Evolutionary conservation across 176 grass and related monocot genomes (phyloP), one percentile per base, ranked within the genome.

Genomic region (Aegilops sharonensis): DNA sequence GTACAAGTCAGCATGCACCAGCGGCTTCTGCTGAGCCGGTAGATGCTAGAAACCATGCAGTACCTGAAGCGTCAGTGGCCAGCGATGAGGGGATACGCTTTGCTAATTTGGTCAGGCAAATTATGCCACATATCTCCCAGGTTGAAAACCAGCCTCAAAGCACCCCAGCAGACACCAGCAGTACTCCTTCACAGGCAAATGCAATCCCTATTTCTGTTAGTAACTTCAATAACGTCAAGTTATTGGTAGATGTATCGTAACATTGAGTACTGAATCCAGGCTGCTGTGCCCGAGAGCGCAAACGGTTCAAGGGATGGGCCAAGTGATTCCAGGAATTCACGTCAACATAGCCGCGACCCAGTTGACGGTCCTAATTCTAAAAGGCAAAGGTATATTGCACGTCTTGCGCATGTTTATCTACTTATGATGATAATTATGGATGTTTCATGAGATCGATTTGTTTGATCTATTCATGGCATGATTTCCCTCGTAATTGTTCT

Each of bases 91-190:
- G 90, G 27, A 18, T 96, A 65, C 87, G 62, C 68, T 99, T 99
- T 68, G 89, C 97, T 78, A 90, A 86, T 66, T 90, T 96, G 60
- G 87, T 99, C 52, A 83, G 83, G 20, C 85, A 99, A 72, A 87
- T 99, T 87, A 92, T 99, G 93, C 97, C 97, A 70, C 90, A 91
- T 79, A 91, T 99, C 78, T 89, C 92, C 91, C 84, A 92, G 75
- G 74, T 15, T 81, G 89, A 71, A 63, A 81, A 85, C 78, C 87
- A 87, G 57, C 39, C 72, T 70, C 82, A 79, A 80, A 85, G 78
- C 86, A 87, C 48, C 64, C 68, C 87, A 37, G 24, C 45, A 83
- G 83, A 83, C 7, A 68, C 64, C 78, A 72, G 30, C 68, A 87
- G 57, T 35, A 78, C 18, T 40, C 80, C 81, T 68, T 23, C 65